Evolutionary conservation across 2,329 filamentous ascomycete genomes (phyloP), one percentile per base, ranked within the genome.

Genomic region (Rasamsonia emersonii): DNA sequence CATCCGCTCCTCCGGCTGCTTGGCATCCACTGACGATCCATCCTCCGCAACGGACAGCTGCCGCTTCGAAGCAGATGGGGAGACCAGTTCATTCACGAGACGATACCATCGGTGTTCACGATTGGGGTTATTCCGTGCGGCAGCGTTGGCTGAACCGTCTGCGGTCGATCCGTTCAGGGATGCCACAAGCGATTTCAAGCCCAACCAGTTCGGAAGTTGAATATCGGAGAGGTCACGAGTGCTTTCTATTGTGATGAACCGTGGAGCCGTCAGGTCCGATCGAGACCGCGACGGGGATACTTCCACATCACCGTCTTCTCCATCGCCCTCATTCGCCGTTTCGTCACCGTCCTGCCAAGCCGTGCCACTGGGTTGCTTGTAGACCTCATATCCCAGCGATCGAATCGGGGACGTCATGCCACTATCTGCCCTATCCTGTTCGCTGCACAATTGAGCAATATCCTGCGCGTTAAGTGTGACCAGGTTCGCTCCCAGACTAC

Each of bases 381-480:
- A 71, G 9, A 73, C 67, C 33, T 77, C 72, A 41, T 75, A 77
- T 2, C 68, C 69, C 34, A 73, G 52, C 37, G 67, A 52, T 23
- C 57, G 48, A 19, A 64, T 61, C 3, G 56, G 28, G 4, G 57
- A 56, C 2, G 54, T 53, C 6, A 44, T 42, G 1, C 51, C 49
- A 5, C 45, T 44, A 28, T 60, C 55, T 6, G 53, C 50, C 18
- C 59, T 42, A 24, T 60, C 58, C 25, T 65, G 59, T 38, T 68
- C 56, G 21, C 50, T 54, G 35, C 60, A 62, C 8, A 65, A 41
- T 38, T 64, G 56, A 16, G 61, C 58, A 36, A 65, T 64, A 44
- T 67, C 64, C 39, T 64, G 61, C 10, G 61, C 61, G 41, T 64
- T 60, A 27, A 67, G 48, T 1, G 56, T 63, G 26, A 65, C 49